Percentiles rank a stretch among this genome's conserved stretches.
Conservation (phyloP, 305 asterid species). For the Coffea humblotiana region DNA sequence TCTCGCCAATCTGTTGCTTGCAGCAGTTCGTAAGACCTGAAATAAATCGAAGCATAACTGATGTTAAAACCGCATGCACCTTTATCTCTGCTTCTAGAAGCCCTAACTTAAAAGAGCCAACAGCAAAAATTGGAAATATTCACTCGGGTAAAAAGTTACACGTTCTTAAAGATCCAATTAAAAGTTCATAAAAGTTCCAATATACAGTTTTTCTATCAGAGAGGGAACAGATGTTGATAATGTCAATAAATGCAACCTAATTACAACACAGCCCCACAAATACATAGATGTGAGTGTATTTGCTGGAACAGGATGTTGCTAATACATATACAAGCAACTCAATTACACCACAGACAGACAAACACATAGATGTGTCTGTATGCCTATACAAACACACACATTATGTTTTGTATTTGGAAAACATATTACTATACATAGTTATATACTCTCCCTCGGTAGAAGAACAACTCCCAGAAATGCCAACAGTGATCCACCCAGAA, state of each 20-base stretch:
- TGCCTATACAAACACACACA: too few relatives aligned
- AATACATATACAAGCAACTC: not conserved
- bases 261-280: too few relatives aligned
- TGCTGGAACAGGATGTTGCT: not conserved
- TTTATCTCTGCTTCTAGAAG: constrained; percentile 11
- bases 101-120: not conserved
- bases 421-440: too few relatives aligned
- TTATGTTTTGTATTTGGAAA: too few relatives aligned
- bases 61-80: constrained; percentile 11
- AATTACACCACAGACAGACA: too few relatives aligned
- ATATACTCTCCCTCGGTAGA: not conserved
- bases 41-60: constrained; percentile 26
- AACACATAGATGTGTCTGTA: too few relatives aligned
- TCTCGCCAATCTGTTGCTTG: constrained; percentile 96
- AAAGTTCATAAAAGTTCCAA: not conserved
- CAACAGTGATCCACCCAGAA: not conserved
- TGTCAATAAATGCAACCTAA: not conserved
- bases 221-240: not conserved
- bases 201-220: not conserved
- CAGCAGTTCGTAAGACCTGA: constrained; percentile 89
- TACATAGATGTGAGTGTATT: too few relatives aligned
- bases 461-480: not conserved
- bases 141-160: not conserved
- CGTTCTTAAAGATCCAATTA: not conserved
- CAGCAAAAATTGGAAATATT: constrained; percentile 1